Base-by-base conservation (phyloP, 2,329 filamentous ascomycete genomes). In the Diplodia corticola region DNA sequence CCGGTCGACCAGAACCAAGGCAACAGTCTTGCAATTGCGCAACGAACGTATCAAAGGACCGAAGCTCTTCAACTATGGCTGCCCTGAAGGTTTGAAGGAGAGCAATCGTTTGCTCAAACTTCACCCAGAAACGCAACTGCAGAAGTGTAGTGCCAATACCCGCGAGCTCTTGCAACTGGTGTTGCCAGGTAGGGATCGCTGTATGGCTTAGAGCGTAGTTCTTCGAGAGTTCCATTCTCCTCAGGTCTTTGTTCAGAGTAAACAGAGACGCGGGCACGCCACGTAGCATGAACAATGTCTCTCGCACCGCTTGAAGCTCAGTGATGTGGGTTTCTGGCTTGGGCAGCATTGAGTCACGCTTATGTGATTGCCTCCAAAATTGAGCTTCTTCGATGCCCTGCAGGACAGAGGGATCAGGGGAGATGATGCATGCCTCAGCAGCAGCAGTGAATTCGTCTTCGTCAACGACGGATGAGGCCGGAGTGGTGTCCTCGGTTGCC, bases 251-350 rank as follows among this genome's bases (percentile, higher is more conserved):
- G 70, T 80, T 76, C 69, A 72, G 69, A 10, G 70, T 65, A 71
- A 93, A 97, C 1, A 97, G 74, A 1, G 88, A 89, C 2, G 91
- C 94, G 5, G 88, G 85, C 4, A 95, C 80, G 0, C 93, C 93
- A 64, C 88, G 86, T 0, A 98, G 84, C 91, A 97, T 96, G 72
- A 92, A 94, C 0, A 97, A 81, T 0, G 88, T 86, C 73, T 98
- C 93, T 55, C 92, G 87, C 28, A 93, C 80, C 12, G 89, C 81
- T 69, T 93, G 88, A 1, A 91, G 80, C 74, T 97, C 93, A 0
- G 90, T 86, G 5, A 94, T 80, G 17, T 74, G 71, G 3, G 69
- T 17, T n/a, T 33, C 54, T 44, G 35, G 64, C 40, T 60, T 40
- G 7, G 51, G 6, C 20, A 40, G 35, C 20, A 50, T 7, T 7